Percentiles rank a stretch among this genome's conserved stretches.
Conservation (phyloP, 2,329 filamentous ascomycete genomes). For the Pseudogymnoascus sp. region DNA sequence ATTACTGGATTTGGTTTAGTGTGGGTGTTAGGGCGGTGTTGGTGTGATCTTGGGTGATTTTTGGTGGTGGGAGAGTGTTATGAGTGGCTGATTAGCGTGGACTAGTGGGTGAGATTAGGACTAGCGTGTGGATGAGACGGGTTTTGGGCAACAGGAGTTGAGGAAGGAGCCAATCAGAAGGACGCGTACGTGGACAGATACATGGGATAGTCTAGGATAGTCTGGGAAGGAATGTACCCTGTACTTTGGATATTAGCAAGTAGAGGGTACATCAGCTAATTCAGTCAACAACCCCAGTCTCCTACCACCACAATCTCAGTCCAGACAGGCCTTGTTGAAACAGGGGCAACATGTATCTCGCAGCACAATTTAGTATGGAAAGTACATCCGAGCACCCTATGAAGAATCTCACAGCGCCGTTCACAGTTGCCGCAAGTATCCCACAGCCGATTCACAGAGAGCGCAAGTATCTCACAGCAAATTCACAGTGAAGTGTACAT, state of each 20-base stretch:
- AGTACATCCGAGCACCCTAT: not conserved
- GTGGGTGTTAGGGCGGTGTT: not conserved
- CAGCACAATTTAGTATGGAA: not conserved
- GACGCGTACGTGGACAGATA: not conserved
- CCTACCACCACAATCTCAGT: not conserved
- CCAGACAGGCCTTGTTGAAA: not conserved
- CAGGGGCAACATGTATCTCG: not conserved
- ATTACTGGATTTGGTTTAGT: not conserved
- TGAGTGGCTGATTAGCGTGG: conserved; percentile 1
- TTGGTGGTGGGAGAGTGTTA: conserved; percentile 4
- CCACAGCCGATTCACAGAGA: not conserved
- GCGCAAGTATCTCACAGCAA: not conserved
- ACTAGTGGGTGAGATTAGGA: not conserved
- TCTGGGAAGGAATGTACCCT: not conserved
- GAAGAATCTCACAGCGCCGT: not conserved
- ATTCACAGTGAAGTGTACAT: not conserved
- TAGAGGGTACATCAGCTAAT: not conserved
- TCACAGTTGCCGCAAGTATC: not conserved
- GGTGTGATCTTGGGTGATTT: conserved; percentile 6
- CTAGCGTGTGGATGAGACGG: not conserved
- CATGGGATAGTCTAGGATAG: not conserved
- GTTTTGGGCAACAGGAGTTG: conserved; percentile 1
- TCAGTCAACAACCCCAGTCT: not conserved
- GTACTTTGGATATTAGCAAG: not conserved
- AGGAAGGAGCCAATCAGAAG: not conserved